A percentile compares a stretch with the other conserved stretches of the same genome.
Evolutionary conservation across 352 stramenopile genomes (phyloP).

Genomic region (Phytophthora fragariaefolia): DNA sequence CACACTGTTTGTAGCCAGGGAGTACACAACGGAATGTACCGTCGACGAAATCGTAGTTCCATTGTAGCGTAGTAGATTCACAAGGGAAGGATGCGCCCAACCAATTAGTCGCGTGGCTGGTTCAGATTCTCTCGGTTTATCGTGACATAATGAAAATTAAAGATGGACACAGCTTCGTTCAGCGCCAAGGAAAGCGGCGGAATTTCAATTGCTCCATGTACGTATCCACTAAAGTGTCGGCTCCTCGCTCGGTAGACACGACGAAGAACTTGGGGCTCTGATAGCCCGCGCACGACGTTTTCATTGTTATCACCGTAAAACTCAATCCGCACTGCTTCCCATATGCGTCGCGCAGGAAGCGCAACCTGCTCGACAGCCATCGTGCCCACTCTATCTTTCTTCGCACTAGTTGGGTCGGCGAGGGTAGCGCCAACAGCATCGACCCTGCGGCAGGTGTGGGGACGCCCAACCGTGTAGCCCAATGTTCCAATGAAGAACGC

Average conservation of each 20-base stretch:
- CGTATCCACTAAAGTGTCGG: neutral
- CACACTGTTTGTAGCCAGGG: neutral
- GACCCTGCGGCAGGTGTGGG: slow-evolving; percentile 5
- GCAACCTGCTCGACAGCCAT: no score
- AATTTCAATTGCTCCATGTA: no score
- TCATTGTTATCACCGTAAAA: slow-evolving; percentile 9
- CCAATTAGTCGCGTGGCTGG: slow-evolving; percentile 18
- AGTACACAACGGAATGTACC: no score
- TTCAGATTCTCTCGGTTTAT: neutral
- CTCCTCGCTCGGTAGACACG: neutral
- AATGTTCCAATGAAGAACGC: slow-evolving; percentile 18
- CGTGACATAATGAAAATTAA: slow-evolving; percentile 18
- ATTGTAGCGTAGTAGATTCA: no score
- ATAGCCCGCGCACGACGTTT: slow-evolving; percentile 11
- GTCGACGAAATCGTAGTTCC: no score
- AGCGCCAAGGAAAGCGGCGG: no score
- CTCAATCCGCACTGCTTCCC: neutral
- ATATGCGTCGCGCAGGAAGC: no score
- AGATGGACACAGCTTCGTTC: no score
- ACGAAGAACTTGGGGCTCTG: neutral
- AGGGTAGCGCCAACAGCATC: slow-evolving; percentile 5
- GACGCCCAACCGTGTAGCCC: slow-evolving; percentile 3
- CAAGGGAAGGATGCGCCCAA: no score
- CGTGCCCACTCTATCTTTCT: slow-evolving; percentile 1
- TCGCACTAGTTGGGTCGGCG: neutral